Percentiles rank a stretch among this genome's conserved stretches.
Evolutionary conservation across 495 filamentous ascomycete species (phyloP).

Genomic region (Hypoxylon cercidicola): DNA sequence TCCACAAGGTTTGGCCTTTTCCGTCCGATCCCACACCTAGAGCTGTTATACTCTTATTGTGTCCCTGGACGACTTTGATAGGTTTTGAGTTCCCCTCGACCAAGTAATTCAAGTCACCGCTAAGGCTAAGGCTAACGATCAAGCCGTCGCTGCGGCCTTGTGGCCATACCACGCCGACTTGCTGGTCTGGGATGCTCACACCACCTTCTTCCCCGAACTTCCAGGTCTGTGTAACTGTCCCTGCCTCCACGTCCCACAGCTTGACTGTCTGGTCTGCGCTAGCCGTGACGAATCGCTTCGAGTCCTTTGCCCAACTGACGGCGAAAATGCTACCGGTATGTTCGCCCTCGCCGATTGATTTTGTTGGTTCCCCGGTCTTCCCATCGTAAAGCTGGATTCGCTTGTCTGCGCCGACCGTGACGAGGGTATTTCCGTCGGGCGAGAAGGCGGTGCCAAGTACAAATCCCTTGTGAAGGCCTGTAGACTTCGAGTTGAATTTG

Average conservation of each 20-base stretch:
- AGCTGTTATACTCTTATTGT: constrained; percentile 91
- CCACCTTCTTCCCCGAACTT: constrained; percentile 82
- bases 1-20: constrained; percentile 72
- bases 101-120: constrained; percentile 91
- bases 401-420: constrained; percentile 88
- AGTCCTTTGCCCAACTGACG: constrained; percentile 90
- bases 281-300: constrained; percentile 87
- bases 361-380: constrained; percentile 85
- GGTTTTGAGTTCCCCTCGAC: constrained; percentile 74
- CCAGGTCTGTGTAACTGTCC: constrained; percentile 82
- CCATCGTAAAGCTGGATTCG: constrained; percentile 95
- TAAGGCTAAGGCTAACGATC: constrained; percentile 87
- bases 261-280: constrained; percentile 94
- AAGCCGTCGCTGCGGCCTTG: constrained; percentile 82
- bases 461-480: constrained; percentile 85
- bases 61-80: constrained; percentile 81
- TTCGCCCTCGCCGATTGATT: constrained; percentile 78
- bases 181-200: constrained; percentile 82
- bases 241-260: constrained; percentile 86
- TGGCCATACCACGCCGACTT: constrained; percentile 95
- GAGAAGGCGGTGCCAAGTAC: constrained; percentile 90
- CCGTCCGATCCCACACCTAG: constrained; percentile 63
- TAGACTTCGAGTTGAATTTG: constrained; percentile 83
- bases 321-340: constrained; percentile 94
- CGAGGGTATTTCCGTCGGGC: constrained; percentile 84